Conservation (phyloP, 441 rosid genomes). For the Populus hybrid region DNA sequence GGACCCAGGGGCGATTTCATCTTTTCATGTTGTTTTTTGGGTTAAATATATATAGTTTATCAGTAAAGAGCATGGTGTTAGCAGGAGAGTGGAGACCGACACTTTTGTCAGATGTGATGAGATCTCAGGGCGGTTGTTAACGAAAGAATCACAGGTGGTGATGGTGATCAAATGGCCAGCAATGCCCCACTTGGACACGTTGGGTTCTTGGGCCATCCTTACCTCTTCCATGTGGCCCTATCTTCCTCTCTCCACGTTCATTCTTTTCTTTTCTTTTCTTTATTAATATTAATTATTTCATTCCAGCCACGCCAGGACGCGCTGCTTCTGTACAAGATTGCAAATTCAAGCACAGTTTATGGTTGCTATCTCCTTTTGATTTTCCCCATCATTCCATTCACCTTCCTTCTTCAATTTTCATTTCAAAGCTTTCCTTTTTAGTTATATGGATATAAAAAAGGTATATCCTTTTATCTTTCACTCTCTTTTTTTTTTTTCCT, state of each 20-base stretch:
- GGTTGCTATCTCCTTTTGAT: conserved; percentile 38
- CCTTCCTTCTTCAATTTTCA: conserved; percentile 12
- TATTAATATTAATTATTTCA: background rate
- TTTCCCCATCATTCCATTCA: conserved; percentile 13
- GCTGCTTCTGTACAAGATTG: conserved; percentile 25
- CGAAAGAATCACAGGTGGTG: background rate
- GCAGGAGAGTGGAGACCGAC: background rate
- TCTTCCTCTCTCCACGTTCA: conserved; percentile 9
- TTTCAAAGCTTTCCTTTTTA: conserved; percentile 20
- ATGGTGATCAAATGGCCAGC: conserved; percentile 2
- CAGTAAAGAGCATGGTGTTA: too few relatives aligned
- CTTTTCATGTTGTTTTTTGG: too few relatives aligned
- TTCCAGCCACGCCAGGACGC: background rate
- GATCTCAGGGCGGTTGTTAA: background rate
- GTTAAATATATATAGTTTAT: too few relatives aligned
- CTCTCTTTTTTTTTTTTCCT: background rate
- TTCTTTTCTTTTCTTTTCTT: background rate
- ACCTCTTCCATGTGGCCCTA: conserved; percentile 8
- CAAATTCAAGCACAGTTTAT: conserved; percentile 30
- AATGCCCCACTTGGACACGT: background rate
- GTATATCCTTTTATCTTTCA: conserved; percentile 26
- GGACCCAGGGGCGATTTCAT: too few relatives aligned
- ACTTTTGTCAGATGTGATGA: background rate
- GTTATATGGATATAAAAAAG: conserved; percentile 34
- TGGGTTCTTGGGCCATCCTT: conserved; percentile 1